Evolutionary conservation across 495 filamentous ascomycete species (phyloP).

Genomic region (Penicillium arizonense): DNA sequence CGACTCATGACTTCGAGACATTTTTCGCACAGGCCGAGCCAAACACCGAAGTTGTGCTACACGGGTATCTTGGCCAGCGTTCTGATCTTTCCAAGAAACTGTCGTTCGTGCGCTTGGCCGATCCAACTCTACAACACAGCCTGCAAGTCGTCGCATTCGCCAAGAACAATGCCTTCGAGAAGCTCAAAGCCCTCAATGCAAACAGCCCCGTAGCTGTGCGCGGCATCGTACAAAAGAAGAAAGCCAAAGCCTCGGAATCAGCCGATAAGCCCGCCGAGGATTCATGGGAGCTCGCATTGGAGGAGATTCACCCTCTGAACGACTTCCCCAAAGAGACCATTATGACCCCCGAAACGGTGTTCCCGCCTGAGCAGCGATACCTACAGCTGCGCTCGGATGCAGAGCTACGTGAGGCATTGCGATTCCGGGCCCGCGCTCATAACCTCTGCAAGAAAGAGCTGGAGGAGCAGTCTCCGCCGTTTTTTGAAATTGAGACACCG

Average conservation of each 20-base stretch:
- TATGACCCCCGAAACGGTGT: slow-evolving; percentile 66
- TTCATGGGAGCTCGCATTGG: slow-evolving; percentile 59
- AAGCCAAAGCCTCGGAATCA: slow-evolving; percentile 26
- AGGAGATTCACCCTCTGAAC: slow-evolving; percentile 68
- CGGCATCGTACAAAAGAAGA: slow-evolving; percentile 49
- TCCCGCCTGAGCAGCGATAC: slow-evolving; percentile 72
- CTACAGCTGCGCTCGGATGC: slow-evolving; percentile 76
- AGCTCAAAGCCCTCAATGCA: slow-evolving; percentile 44
- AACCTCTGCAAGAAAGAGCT: slow-evolving; percentile 53
- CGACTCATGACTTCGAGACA: slow-evolving; percentile 47
- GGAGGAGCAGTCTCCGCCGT: slow-evolving; percentile 40
- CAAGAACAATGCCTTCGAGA: slow-evolving; percentile 39
- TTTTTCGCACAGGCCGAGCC: slow-evolving; percentile 36
- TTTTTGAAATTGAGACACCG: slow-evolving; percentile 86
- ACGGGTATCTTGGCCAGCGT: slow-evolving; percentile 69
- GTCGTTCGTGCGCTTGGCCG: slow-evolving; percentile 63
- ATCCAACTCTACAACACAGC: slow-evolving; percentile 44
- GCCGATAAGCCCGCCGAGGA: slow-evolving; percentile 25
- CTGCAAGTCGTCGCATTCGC: slow-evolving; percentile 55
- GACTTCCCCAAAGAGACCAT: slow-evolving; percentile 74
- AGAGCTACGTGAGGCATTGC: slow-evolving; percentile 59
- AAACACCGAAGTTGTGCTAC: slow-evolving; percentile 56
- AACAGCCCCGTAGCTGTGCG: slow-evolving; percentile 53
- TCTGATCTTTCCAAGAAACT: slow-evolving; percentile 64
- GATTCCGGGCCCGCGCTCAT: slow-evolving; percentile 54